Conservation (phyloP, 1,139 yeast species). For the Magnusiomyces suaveolens region DNA sequence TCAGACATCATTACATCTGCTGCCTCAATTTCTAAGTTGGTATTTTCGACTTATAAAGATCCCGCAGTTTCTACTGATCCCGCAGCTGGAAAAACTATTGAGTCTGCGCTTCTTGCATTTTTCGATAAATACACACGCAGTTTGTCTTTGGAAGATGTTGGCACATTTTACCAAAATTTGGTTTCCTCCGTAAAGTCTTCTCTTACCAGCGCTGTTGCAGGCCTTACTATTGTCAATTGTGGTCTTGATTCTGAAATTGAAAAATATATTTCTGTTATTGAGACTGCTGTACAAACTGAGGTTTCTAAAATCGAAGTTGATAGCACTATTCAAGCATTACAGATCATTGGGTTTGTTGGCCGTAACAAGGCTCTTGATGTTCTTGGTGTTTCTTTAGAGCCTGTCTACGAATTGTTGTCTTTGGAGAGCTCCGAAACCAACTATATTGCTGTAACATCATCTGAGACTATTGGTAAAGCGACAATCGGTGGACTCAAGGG, state of each 20-base stretch:
- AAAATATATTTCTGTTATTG: constrained; percentile 5
- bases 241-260: constrained; percentile 7
- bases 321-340: constrained; percentile 21
- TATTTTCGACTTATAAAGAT: not conserved
- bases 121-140: constrained; percentile 4
- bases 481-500: constrained; percentile 34
- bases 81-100: not conserved
- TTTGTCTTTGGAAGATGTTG: not conserved
- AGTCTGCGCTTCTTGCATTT: constrained; percentile 1
- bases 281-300: not conserved
- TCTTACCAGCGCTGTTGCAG: constrained; percentile 12
- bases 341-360: constrained; percentile 42
- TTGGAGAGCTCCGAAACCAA: constrained; percentile 36
- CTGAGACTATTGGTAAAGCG: constrained; percentile 46
- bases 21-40: not conserved
- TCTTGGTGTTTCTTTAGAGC: constrained; percentile 28
- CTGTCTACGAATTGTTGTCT: constrained; percentile 30
- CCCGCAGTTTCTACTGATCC: not conserved
- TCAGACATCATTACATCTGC: not conserved
- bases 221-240: constrained; percentile 11
- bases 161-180: not conserved
- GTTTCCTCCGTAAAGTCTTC: not conserved
- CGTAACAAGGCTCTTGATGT: constrained; percentile 26
- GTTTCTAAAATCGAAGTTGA: not conserved
- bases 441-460: constrained; percentile 33